These are phyloP conservation scores for Petasospora rhodanensis DNA, from an alignment of 1,139 yeast genomes.

Conservation along the genomic window DNA sequence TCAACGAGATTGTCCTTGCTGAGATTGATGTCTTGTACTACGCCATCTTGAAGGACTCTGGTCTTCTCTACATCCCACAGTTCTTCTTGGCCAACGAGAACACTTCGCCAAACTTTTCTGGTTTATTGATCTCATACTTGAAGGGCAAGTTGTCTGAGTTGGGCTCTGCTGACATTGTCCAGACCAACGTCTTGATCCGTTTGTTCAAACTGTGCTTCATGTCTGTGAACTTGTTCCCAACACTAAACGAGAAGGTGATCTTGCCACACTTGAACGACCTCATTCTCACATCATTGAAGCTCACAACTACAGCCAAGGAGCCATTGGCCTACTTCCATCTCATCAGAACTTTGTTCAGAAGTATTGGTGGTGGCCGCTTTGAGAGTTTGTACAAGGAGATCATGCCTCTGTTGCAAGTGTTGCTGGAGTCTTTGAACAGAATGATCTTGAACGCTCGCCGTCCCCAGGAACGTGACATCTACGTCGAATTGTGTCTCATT, in stretches of 20 bases:
- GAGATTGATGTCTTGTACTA: constrained; percentile 78
- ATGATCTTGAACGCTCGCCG: constrained; percentile 79
- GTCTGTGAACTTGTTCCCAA: constrained; percentile 92
- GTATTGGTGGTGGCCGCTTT: constrained; percentile 94
- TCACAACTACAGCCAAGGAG: constrained; percentile 85
- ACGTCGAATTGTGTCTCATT: constrained; percentile 89
- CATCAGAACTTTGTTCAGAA: constrained; percentile 83
- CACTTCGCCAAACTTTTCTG: constrained; percentile 88
- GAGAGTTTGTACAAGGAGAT: constrained; percentile 90
- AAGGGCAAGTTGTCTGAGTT: constrained; percentile 69
- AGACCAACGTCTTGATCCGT: constrained; percentile 77
- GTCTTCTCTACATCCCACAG: constrained; percentile 86
- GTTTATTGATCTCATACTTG: constrained; percentile 75
- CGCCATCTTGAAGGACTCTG: constrained; percentile 79
- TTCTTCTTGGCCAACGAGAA: constrained; percentile 90
- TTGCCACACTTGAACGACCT: constrained; percentile 82
- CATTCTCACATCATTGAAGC: constrained; percentile 73
- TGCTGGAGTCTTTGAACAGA: constrained; percentile 80
- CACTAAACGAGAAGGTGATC: constrained; percentile 79
- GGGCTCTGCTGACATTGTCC: constrained; percentile 76
- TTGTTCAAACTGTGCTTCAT: constrained; percentile 88
- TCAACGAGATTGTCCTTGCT: constrained; percentile 83
- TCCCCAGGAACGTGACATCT: constrained; percentile 88
- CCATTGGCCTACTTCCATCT: constrained; percentile 87
- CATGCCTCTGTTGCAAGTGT: constrained; percentile 80